phyloP scores from a whole-genome alignment of 2,329 filamentous ascomycete species.

The Colletotrichum trifolii region DNA sequence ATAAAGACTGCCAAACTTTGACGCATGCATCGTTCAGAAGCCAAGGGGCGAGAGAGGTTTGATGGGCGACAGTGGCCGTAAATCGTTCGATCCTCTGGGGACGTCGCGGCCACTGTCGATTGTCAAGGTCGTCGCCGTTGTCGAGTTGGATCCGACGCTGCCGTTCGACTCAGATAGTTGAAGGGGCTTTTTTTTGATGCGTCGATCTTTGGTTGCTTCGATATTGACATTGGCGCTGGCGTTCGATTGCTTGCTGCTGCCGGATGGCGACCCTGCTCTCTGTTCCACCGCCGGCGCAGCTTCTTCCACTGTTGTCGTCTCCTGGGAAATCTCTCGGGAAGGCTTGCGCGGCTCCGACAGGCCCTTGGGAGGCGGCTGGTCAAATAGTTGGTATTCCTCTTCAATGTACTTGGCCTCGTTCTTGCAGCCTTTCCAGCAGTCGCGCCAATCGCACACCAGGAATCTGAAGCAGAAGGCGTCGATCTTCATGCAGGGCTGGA shows the following conservation, averaged over 20 bases:
- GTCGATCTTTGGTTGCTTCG: constrained; percentile 46
- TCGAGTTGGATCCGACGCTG: constrained; percentile 56
- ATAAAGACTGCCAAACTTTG: constrained; percentile 35
- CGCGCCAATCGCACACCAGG: constrained; percentile 92
- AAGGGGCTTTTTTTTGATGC: constrained; percentile 57
- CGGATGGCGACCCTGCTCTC: constrained; percentile 66
- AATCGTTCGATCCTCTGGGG: constrained; percentile 51
- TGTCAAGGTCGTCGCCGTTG: constrained; percentile 59
- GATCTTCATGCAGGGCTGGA: constrained; percentile 96
- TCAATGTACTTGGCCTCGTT: constrained; percentile 85
- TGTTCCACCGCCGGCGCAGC: constrained; percentile 38
- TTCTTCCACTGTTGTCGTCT: constrained; percentile 39
- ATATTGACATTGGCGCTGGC: constrained; percentile 45
- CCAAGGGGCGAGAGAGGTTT: constrained; percentile 73
- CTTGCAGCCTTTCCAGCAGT: constrained; percentile 97
- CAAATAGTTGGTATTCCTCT: constrained; percentile 71
- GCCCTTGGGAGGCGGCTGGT: constrained; percentile 66
- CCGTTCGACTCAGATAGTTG: constrained; percentile 55
- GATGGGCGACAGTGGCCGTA: constrained; percentile 72
- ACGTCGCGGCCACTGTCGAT: constrained; percentile 55
- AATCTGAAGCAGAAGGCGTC: constrained; percentile 96
- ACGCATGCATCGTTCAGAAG: constrained; percentile 51
- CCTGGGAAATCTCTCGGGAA: constrained; percentile 31
- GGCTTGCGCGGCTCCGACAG: constrained; percentile 49
- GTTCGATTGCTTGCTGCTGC: constrained; percentile 67